Percentiles rank a stretch among this genome's conserved stretches.
These are phyloP conservation scores for Cetradonia linearis DNA, from an alignment of 495 filamentous ascomycete genomes.

Conservation along the genomic window DNA sequence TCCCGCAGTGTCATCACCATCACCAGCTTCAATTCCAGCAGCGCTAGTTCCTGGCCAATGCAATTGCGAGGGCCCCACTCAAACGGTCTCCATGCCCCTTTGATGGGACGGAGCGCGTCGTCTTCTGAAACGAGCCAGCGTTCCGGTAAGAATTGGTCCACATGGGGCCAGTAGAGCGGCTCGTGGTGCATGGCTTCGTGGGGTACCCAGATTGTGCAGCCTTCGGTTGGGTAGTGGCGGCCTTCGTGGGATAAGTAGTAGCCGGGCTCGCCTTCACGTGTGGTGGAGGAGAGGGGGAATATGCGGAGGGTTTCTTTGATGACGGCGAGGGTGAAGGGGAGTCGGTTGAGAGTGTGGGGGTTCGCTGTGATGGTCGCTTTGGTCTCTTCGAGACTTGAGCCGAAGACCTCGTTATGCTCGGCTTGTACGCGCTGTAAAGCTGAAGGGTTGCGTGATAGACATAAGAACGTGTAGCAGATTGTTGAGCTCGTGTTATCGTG, in stretches of 20 bases:
- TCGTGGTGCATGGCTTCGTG: slow-evolving; percentile 24
- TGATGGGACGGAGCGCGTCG: slow-evolving; percentile 19
- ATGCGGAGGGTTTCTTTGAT: slow-evolving; percentile 42
- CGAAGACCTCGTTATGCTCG: slow-evolving; percentile 39
- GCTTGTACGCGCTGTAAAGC: slow-evolving; percentile 31
- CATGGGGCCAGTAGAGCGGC: slow-evolving; percentile 26
- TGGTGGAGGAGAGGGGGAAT: slow-evolving; percentile 34
- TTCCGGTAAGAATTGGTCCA: slow-evolving; percentile 32
- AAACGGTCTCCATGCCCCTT: slow-evolving; percentile 38
- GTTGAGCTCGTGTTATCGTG: slow-evolving; percentile 34
- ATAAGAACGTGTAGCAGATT: slow-evolving; percentile 32
- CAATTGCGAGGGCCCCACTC: slow-evolving; percentile 43
- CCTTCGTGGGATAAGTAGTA: slow-evolving; percentile 29
- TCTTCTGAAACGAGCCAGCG: slow-evolving; percentile 15
- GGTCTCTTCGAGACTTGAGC: slow-evolving; percentile 24
- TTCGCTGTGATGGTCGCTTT: slow-evolving; percentile 24
- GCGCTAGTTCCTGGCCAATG: slow-evolving; percentile 42
- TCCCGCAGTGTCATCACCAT: slow-evolving; percentile 30
- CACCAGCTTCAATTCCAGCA: slow-evolving; percentile 35
- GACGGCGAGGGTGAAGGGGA: slow-evolving; percentile 38
- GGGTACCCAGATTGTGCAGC: slow-evolving; percentile 29
- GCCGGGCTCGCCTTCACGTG: slow-evolving; percentile 29
- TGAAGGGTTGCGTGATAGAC: slow-evolving; percentile 37
- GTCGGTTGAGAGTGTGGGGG: slow-evolving; percentile 33
- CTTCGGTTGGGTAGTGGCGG: slow-evolving; percentile 27